Evolutionary conservation across 192 early-diverging fungal genomes (phyloP), one percentile per base, ranked within the genome.

Genomic region (Rhizophagus clarus): DNA sequence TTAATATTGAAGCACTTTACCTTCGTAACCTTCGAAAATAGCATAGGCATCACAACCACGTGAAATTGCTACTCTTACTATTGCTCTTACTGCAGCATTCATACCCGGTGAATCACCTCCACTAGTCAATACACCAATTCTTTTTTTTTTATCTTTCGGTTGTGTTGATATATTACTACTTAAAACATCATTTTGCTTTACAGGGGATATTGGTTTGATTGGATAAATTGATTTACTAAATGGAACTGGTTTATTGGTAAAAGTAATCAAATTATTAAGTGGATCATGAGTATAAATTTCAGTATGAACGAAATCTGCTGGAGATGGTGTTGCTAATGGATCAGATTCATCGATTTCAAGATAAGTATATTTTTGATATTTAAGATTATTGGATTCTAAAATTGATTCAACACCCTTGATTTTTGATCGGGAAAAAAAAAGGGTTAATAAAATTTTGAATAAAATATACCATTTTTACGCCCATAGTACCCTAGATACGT

Each of bases 51-150:
- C 87, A 84, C 95, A 97, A 10, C 90, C 93, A 26, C 91, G 88
- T 24, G 93, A 88, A 79, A 97, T 92, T 1, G 95, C 92, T 80
- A 95, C 92, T 32, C 97, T 91, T 17, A 97, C 96, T 31, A 97
- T 94, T 10, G 94, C 91, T 31, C 97, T 88, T 34, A 99, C 97
- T 31, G 92, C 94, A 29, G 97, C 94, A 81, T 99, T 99, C 97
- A 99, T 99, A 32, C 97, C 97, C n/a, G 93, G 94, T 14, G 94
- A 93, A 83, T 99, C 97, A 42, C 97, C 97, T 40, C 97, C 97
- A 49, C 93, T 94, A 14, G 97, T 99, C 47, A 99, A 83, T 34
- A 99, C 90, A 34, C 95, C 97, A 87, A 99, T 96, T 82, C 91
- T 93, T 85, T 96, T 96, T 28, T 74, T 80, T 9, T 11, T 22